Base-by-base conservation (phyloP, 164 flowering plant genomes). In the Piper betle region DNA sequence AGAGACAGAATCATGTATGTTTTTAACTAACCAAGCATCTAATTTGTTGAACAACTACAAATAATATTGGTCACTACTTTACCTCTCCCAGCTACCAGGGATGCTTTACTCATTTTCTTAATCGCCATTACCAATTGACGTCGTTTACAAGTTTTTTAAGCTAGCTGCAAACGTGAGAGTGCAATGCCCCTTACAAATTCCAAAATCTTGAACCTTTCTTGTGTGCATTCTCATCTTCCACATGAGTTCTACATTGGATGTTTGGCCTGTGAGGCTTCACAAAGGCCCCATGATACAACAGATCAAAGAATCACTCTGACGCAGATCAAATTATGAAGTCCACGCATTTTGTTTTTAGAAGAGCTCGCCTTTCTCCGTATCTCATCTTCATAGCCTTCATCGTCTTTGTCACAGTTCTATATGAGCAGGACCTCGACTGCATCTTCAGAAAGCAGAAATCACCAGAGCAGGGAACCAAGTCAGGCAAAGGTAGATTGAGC, bases 331-430 rank as follows among this genome's bases (percentile, higher is more conserved):
- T 53, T 42, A 83, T 82, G 88, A 84, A 81, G 77, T 68, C 78
- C 53, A 71, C 78, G n/a, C 53, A 60, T 20, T 63, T 76, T 25
- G 60, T 76, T 52, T 43, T 67, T 10, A 65, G 83, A 50, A 87
- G 75, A 58, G 18, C 72, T 39, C 83, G 83, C 13, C 58, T 86
- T 54, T 80, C 97, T 37, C 81, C 84, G 6, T 82, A 75, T 66
- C 74, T 84, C 71, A 64, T 79, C 69, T 67, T 81, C 55, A 64
- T 86, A 1, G 76, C 78, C 50, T 81, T 88, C 87, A 74, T 86
- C 65, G 33, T 82, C 74, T 79, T 84, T 64, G 79, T 84, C 60
- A 68, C 80, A 54, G 39, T 82, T 55, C 79, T 88, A 65, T 86
- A 86, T 66, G 74, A 84, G 62, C 74, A 84, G 39, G 78, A 85